Base-by-base conservation (phyloP, 257 asterid genomes). In the Solanum neorickii region DNA sequence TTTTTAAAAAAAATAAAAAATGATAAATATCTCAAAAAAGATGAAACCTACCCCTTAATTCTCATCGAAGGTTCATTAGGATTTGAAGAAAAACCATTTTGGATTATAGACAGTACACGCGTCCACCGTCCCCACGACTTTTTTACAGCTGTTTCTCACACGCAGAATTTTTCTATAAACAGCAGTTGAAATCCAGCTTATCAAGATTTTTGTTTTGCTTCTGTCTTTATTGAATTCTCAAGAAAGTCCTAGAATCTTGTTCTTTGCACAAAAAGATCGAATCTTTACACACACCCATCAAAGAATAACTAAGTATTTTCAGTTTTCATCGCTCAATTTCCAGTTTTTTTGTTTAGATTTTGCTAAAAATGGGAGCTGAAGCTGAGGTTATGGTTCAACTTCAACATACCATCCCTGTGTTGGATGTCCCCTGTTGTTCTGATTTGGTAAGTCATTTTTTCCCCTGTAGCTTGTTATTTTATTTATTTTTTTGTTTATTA, bases 351-450 rank as follows among this genome's bases (percentile, higher is more conserved):
- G 18, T 73, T 70, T 72, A 0, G 42, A 16, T 16, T 41, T 41
- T 44, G 66, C 16, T 73, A 42, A 84, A 52, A 84, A 94, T 93
- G 96, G 95, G 93, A 92, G 98, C 95, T 66, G 98, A 93, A 87
- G 89, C 94, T 59, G 94, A 92, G 91, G 91, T 95, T 39, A 91
- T 91, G 69, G 90, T 93, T 83, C 93, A 88, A 83, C 88, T 93
- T 83, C 93, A 89, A 83, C 87, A 89, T 56, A 92, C 74, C 90
- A 88, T 94, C 88, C 92, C 94, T 65, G 88, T 91, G 6, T 82
- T 94, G 96, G 96, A 93, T 93, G 91, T 91, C 23, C 93, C 95
- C 18, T 86, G 91, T 20, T 86, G 91, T 90, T 86, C 97, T 83
- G 87, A 89, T 87, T 59, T 89, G 90, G 97, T 94, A 84, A 86